Evolutionary conservation across 2,329 filamentous ascomycete genomes (phyloP).

Genomic region (Neopestalotiopsis sp.): DNA sequence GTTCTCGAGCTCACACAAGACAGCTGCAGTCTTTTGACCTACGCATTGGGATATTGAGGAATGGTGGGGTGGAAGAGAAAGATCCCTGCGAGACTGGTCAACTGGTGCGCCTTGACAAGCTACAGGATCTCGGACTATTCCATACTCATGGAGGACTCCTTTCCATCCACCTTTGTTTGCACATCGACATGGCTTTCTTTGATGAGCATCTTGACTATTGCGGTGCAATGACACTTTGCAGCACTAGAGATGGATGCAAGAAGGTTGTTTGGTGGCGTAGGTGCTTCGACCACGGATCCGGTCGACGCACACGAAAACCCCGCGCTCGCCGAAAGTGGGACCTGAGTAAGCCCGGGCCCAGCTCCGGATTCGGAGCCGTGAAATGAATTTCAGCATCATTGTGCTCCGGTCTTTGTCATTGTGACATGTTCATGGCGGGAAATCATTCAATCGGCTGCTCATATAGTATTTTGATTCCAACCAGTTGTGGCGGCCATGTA

Average conservation of each 20-base stretch:
- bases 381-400: neutral
- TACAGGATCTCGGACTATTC: conserved; percentile 15
- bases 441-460: too few relatives aligned
- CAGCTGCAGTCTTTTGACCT: conserved; percentile 30
- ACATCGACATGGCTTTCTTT: conserved; percentile 60
- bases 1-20: neutral
- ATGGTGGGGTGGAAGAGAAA: conserved; percentile 89
- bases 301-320: neutral
- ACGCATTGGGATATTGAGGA: conserved; percentile 85
- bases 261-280: neutral
- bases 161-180: conserved; percentile 56
- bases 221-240: neutral
- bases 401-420: neutral
- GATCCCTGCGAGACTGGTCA: conserved; percentile 65
- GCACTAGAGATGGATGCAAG: neutral
- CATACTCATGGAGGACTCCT: conserved; percentile 59
- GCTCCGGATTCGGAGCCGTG: conserved; percentile 10
- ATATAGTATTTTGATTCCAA: too few relatives aligned
- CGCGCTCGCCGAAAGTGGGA: conserved; percentile 7
- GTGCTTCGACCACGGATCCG: neutral
- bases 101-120: conserved; percentile 10
- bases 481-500: too few relatives aligned
- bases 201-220: conserved; percentile 53
- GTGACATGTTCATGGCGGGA: neutral
- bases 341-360: conserved; percentile 11